These are phyloP conservation scores for Dryas octopetala DNA, from an alignment of 306 rosid genomes.

Conservation along the genomic window DNA sequence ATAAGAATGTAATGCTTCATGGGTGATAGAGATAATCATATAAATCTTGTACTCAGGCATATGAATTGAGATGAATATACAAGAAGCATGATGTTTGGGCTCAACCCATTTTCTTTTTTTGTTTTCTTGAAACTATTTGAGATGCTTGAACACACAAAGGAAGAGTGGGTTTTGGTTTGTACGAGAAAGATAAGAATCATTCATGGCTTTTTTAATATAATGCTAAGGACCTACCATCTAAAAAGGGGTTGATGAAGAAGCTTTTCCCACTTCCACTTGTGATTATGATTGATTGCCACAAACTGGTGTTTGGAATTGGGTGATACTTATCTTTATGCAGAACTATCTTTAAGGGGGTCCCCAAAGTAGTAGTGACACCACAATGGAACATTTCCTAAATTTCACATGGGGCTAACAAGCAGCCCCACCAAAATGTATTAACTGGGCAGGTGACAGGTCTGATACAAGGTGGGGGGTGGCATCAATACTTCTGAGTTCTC, in stretches of 20 bases:
- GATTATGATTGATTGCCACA: conserved; percentile 10
- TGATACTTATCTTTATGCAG: neutral
- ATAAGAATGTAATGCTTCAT: too few relatives aligned
- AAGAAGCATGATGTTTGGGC: neutral
- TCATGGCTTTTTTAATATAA: neutral
- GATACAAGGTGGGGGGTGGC: too few relatives aligned
- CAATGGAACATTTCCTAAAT: neutral
- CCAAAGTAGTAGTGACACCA: neutral
- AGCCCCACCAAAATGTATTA: too few relatives aligned
- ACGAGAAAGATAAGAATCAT: too few relatives aligned
- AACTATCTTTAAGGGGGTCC: conserved; percentile 8
- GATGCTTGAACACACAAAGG: neutral
- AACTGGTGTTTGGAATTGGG: neutral
- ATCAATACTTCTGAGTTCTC: too few relatives aligned
- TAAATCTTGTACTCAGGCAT: too few relatives aligned
- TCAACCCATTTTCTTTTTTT: neutral
- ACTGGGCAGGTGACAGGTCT: too few relatives aligned
- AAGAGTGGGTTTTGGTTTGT: neutral
- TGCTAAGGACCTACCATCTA: neutral
- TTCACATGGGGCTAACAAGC: too few relatives aligned
- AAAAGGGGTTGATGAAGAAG: conserved; percentile 2
- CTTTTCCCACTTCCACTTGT: conserved; percentile 13
- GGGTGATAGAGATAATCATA: too few relatives aligned
- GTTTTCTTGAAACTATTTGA: neutral
- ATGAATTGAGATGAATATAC: too few relatives aligned